These are phyloP conservation scores for Wickerhamiella azyma DNA, from an alignment of 805 yeast species.

Conservation along the genomic window DNA sequence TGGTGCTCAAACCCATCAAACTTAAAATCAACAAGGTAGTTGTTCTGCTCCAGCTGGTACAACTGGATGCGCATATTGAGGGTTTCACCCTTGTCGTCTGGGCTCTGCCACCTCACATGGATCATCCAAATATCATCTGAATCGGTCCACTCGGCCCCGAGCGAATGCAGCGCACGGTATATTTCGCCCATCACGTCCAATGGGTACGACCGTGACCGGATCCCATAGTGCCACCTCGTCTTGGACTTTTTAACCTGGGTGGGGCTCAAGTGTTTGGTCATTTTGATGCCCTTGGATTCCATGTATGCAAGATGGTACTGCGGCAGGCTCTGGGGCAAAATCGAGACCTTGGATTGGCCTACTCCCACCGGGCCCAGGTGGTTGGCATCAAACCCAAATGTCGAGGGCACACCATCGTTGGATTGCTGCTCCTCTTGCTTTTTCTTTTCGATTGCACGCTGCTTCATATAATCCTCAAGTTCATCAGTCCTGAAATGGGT, in stretches of 20 bases:
- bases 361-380: conserved; percentile 25
- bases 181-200: conserved; percentile 98
- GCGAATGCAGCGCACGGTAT: conserved; percentile 78
- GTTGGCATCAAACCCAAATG: conserved; percentile 28
- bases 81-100: conserved; percentile 36
- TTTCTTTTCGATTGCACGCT: conserved; percentile 7
- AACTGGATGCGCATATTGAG: conserved; percentile 96
- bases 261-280: conserved; percentile 30
- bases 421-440: conserved; percentile 5
- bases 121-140: conserved; percentile 96
- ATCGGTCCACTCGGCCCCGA: conserved; percentile 97
- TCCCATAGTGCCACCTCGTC: conserved; percentile 98
- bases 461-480: conserved; percentile 10
- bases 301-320: conserved; percentile 88
- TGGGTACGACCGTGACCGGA: conserved; percentile 89
- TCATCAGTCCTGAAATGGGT: conserved; percentile 5
- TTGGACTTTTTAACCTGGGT: conserved; percentile 68
- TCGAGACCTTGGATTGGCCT: conserved; percentile 62
- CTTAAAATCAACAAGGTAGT: conserved; percentile 90
- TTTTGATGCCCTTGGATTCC: conserved; percentile 44
- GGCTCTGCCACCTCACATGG: conserved; percentile 81
- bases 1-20: conserved; percentile 87
- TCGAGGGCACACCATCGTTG: conserved; percentile 24
- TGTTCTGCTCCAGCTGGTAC: conserved; percentile 90
- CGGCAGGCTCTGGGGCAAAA: conserved; percentile 85